phyloP scores from a whole-genome alignment of 192 early-diverging fungal species.

The Coemansia sp. region DNA sequence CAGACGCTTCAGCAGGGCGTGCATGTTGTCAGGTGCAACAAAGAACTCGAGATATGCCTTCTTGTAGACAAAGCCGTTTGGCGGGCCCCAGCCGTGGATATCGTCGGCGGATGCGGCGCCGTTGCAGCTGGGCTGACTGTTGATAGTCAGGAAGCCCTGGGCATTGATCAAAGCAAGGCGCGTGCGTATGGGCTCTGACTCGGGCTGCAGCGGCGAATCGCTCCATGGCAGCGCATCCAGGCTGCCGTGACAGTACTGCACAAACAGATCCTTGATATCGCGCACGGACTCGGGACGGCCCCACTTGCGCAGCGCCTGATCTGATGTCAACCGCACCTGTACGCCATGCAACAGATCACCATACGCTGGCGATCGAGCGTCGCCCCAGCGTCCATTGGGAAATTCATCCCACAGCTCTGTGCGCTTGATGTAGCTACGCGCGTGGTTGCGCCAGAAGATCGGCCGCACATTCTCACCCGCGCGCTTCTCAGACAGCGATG shows the following conservation, averaged over 20 bases:
- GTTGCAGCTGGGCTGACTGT: slow-evolving; percentile 93
- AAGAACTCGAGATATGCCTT: slow-evolving; percentile 98
- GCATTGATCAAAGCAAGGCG: slow-evolving; percentile 71
- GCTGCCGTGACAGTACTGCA: slow-evolving; percentile 78
- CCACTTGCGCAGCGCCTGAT: slow-evolving; percentile 79
- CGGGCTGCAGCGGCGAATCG: slow-evolving; percentile 74
- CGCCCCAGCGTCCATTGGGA: slow-evolving; percentile 98
- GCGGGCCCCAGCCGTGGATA: slow-evolving; percentile 91
- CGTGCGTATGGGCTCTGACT: slow-evolving; percentile 73
- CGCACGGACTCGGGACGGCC: slow-evolving; percentile 62
- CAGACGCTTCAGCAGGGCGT: slow-evolving; percentile 62
- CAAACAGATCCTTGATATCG: slow-evolving; percentile 80
- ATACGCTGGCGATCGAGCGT: slow-evolving; percentile 89
- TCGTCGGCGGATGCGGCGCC: slow-evolving; percentile 77
- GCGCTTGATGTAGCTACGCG: slow-evolving; percentile 85
- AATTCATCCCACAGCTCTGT: slow-evolving; percentile 98
- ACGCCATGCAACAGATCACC: slow-evolving; percentile 82
- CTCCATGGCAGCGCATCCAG: slow-evolving; percentile 89
- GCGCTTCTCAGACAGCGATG: slow-evolving; percentile 82
- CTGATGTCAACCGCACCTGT: slow-evolving; percentile 77
- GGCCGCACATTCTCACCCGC: slow-evolving; percentile 95
- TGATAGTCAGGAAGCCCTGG: slow-evolving; percentile 92
- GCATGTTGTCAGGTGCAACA: slow-evolving; percentile 69
- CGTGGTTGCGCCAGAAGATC: slow-evolving; percentile 98
- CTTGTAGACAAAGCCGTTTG: slow-evolving; percentile 94